Evolutionary conservation across 2,329 filamentous ascomycete species (phyloP).

Genomic region (Colletotrichum sp.): DNA sequence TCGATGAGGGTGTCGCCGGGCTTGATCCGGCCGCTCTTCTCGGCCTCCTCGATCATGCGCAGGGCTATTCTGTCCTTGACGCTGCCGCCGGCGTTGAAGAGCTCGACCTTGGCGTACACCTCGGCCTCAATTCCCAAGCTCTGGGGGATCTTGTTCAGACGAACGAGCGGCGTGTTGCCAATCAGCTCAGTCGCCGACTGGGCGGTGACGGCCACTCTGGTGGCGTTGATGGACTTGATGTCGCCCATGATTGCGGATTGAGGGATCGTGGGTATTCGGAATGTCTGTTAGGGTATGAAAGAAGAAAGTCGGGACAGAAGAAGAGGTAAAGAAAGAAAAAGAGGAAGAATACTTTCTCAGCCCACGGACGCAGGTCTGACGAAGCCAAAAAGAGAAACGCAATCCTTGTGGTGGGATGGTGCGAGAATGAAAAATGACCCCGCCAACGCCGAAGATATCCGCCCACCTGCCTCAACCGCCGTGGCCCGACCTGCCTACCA

Average conservation of each 20-base stretch:
- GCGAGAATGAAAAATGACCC: constrained; percentile 18
- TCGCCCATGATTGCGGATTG: constrained; percentile 20
- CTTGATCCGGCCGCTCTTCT: constrained; percentile 90
- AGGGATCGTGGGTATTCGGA: not conserved
- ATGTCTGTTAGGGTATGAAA: not conserved
- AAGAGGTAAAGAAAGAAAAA: not conserved
- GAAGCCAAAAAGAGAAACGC: constrained; percentile 15
- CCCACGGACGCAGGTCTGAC: not conserved
- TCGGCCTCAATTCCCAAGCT: constrained; percentile 88
- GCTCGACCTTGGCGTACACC: constrained; percentile 90
- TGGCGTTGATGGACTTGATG: constrained; percentile 18
- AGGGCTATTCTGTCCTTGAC: constrained; percentile 96
- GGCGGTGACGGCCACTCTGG: constrained; percentile 38
- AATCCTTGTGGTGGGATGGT: constrained; percentile 18
- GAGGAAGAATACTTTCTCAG: not conserved
- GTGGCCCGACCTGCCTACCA: not conserved
- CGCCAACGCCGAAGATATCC: constrained; percentile 23
- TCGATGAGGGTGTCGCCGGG: constrained; percentile 97
- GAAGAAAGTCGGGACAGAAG: not conserved
- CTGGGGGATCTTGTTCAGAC: constrained; percentile 90
- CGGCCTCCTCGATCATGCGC: constrained; percentile 96
- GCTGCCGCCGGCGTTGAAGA: constrained; percentile 92
- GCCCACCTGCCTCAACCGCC: not conserved
- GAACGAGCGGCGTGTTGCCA: constrained; percentile 93
- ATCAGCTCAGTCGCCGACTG: constrained; percentile 84